These are phyloP conservation scores for Botryotinia convoluta DNA, from an alignment of 2,329 filamentous ascomycete species.

Conservation along the genomic window DNA sequence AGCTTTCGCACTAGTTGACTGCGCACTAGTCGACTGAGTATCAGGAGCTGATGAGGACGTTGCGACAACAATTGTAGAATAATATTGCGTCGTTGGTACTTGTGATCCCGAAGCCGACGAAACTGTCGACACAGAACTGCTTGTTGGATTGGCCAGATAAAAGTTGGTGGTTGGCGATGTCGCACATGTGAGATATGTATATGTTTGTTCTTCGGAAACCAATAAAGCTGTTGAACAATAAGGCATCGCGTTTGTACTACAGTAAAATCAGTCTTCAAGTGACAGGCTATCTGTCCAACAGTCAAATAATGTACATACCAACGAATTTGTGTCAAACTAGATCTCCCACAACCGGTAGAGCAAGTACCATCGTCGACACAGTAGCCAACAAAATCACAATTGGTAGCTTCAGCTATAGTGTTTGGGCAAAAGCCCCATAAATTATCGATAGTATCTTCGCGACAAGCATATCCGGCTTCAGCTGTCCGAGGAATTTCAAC, in stretches of 20 bases:
- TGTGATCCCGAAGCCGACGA: not conserved
- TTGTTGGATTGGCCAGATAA: not conserved
- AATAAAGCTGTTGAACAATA: not conserved
- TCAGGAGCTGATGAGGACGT: not conserved
- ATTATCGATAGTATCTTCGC: not conserved
- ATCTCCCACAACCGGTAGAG: not conserved
- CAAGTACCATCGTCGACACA: not conserved
- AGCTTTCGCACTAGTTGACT: not conserved
- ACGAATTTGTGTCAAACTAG: not conserved
- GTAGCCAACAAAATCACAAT: constrained; percentile 1
- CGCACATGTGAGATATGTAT: not conserved
- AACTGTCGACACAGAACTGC: not conserved
- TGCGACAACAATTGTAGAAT: not conserved
- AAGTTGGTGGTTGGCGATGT: not conserved
- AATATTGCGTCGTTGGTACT: not conserved
- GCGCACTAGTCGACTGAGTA: not conserved
- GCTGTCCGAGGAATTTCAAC: not conserved
- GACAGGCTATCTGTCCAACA: not conserved
- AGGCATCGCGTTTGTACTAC: not conserved
- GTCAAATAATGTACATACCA: not conserved
- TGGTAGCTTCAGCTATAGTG: not conserved
- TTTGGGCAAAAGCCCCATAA: not conserved
- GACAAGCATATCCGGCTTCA: not conserved
- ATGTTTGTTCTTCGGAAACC: not conserved
- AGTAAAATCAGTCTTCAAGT: not conserved